Evolutionary conservation across 1,139 yeast species (phyloP).

Genomic region (Eremothecium cymbalariae): DNA sequence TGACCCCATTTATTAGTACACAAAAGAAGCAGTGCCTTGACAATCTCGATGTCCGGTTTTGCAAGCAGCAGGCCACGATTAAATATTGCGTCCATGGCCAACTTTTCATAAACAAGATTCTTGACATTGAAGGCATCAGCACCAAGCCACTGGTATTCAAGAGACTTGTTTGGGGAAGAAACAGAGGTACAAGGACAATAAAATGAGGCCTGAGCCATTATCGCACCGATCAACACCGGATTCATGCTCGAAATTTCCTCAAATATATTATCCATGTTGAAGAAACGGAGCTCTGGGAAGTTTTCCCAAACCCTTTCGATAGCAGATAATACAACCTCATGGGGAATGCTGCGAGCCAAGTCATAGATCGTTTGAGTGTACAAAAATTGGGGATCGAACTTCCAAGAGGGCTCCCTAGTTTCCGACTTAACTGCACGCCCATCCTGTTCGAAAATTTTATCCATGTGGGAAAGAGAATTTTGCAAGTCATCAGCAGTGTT

Average conservation of each 20-base stretch:
- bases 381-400: constrained; percentile 5
- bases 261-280: constrained; percentile 8
- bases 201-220: constrained; percentile 8
- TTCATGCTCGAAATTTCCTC: constrained; percentile 7
- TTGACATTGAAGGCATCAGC: constrained; percentile 9
- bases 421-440: constrained; percentile 3
- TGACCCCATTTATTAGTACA: constrained; percentile 12
- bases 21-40: constrained; percentile 10
- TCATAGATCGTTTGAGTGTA: constrained; percentile 8
- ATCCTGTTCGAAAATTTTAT: constrained; percentile 7
- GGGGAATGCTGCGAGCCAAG: constrained; percentile 8
- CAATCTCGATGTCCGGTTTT: constrained; percentile 11
- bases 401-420: constrained; percentile 3
- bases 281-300: constrained; percentile 11
- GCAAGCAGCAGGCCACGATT: constrained; percentile 6
- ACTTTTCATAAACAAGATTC: constrained; percentile 10
- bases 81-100: constrained; percentile 12
- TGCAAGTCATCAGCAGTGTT: too few relatives aligned
- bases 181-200: constrained; percentile 7
- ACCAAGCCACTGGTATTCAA: constrained; percentile 12
- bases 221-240: constrained; percentile 11
- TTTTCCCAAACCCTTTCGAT: constrained; percentile 7
- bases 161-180: background rate
- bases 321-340: constrained; percentile 5
- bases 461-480: constrained; percentile 10